Base-by-base conservation (phyloP, 768 basidiomycete species). In the Scleroderma bovista region DNA sequence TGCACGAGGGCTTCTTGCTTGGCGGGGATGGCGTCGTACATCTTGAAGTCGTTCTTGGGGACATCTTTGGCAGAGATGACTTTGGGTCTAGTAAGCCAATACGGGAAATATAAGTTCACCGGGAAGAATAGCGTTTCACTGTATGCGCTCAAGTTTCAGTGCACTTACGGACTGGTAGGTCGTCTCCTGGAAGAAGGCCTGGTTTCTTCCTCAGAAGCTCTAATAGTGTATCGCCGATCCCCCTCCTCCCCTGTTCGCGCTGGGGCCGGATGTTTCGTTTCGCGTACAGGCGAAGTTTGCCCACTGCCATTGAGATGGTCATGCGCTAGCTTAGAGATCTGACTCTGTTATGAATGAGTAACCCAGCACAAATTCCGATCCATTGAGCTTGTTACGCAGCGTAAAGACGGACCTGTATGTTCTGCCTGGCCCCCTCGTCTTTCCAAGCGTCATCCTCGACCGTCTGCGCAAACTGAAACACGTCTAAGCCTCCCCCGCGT, bases 381-480 rank as follows among this genome's bases (percentile, higher is more conserved):
- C 16, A 9, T 15, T 15, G 41, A 9, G 15, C 15, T 29, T 26
- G 34, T 36, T 9, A 33, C 29, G 6, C 15, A 40, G 8, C 9
- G 9, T 29, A 20, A 9, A n/a, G 31, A 61, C 70, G 46, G 43
- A 86, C 88, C 73, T 88, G 79, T 16, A 91, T 75, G 36, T 73
- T 77, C 59, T 77, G 76, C 56, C 80, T 75, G 46, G 69, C 64
- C 51, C 69, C 64, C 41, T 75, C 77, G 61, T 87, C 79, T 38
- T 83, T 72, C 86, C 86, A 90, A 26, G 73, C 79, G 31, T 74
- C 75, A 23, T 75, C 69, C 55, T 90, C 88, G 17, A 91, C 81
- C 0, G 88, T 91, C 58, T 84, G 82, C 0, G 86, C 86, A 65
- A 88, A 89, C 62, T 89, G 83, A 57, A 91, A 91, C 23, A 91